These are phyloP conservation scores for Gynochthodes officinalis DNA, from an alignment of 257 asterid species.

Conservation along the genomic window DNA sequence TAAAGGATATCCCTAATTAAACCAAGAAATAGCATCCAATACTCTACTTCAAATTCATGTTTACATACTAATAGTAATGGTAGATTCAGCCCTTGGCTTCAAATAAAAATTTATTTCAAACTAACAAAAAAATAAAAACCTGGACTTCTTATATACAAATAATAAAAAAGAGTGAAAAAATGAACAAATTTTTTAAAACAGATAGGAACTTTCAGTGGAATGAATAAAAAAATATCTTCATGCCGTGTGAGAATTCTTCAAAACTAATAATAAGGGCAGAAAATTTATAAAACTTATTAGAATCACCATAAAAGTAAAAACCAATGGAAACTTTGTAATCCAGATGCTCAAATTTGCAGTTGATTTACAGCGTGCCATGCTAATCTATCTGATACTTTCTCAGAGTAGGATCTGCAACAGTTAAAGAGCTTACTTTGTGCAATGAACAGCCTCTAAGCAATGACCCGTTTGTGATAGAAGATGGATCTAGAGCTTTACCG, in stretches of 20 bases:
- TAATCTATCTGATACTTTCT: not conserved
- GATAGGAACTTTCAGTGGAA: not conserved
- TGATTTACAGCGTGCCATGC: not conserved
- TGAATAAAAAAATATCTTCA: conserved; percentile 1
- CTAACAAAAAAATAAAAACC: not conserved
- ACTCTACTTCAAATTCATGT: not conserved
- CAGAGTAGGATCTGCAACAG: not conserved
- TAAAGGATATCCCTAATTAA: conserved; percentile 19
- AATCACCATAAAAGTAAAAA: not conserved
- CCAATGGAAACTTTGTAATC: not conserved
- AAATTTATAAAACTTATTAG: not conserved
- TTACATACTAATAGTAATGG: not conserved
- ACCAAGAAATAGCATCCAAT: not conserved
- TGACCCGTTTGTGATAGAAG: conserved; percentile 52
- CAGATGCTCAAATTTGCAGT: not conserved
- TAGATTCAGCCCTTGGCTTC: not conserved
- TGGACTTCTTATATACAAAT: not conserved
- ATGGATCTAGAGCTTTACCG: conserved; percentile 36
- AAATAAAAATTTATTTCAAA: not conserved
- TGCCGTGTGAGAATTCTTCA: conserved; percentile 1
- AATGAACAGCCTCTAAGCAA: conserved; percentile 74
- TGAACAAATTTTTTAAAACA: not conserved
- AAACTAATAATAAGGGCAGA: conserved; percentile 1
- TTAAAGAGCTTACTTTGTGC: conserved; percentile 66
- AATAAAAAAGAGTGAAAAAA: not conserved